phyloP scores from a whole-genome alignment of 345 rosid genomes.

The Arabis hirsuta region DNA sequence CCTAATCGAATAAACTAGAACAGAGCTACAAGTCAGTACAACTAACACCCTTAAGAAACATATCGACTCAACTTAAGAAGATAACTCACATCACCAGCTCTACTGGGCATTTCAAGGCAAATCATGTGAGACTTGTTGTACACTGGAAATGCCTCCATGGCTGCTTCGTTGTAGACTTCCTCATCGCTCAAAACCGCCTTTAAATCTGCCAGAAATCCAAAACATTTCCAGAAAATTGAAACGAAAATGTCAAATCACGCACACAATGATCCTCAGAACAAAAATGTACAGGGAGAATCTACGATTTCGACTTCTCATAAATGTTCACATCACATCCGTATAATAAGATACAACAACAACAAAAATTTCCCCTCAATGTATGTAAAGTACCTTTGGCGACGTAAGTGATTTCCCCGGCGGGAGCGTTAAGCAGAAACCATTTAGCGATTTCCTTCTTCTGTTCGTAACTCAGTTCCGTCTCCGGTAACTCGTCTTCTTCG shows the following conservation, averaged over 20 bases:
- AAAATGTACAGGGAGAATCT: background rate
- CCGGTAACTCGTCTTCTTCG: constrained; percentile 51
- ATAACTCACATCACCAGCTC: constrained; percentile 72
- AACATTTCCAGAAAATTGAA: background rate
- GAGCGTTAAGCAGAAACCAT: constrained; percentile 97
- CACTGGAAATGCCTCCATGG: constrained; percentile 75
- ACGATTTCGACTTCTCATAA: background rate
- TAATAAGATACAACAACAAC: background rate
- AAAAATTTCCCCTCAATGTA: background rate
- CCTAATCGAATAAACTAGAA: background rate
- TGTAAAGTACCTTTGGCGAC: constrained; percentile 74
- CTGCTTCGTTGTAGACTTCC: constrained; percentile 71
- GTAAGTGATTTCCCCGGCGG: constrained; percentile 97
- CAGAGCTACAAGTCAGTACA: background rate
- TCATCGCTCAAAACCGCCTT: constrained; percentile 73
- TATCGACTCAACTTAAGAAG: background rate
- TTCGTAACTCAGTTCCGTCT: constrained; percentile 60
- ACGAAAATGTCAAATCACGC: background rate
- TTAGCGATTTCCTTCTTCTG: constrained; percentile 97
- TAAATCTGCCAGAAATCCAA: constrained; percentile 58
- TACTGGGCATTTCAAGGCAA: constrained; percentile 72
- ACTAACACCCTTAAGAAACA: background rate
- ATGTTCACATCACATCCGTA: constrained; percentile 7
- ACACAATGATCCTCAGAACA: constrained; percentile 25
- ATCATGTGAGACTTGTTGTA: constrained; percentile 94